Evolutionary conservation across 495 filamentous ascomycete species (phyloP), one percentile per base, ranked within the genome.

Genomic region (Sordaria brevicollis): DNA sequence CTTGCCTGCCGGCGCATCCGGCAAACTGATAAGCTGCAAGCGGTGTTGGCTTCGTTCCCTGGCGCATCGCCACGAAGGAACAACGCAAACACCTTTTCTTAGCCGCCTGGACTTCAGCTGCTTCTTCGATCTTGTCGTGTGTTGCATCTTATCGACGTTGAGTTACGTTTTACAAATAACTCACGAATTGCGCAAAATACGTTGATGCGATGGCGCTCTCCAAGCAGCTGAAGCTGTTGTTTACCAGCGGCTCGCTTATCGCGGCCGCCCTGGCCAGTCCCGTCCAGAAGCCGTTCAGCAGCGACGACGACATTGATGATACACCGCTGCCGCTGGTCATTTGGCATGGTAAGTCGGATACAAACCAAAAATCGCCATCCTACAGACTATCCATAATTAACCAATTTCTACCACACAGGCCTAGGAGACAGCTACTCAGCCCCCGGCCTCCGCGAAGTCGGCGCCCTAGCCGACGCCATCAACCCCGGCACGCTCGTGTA

Each of bases 401-500:
- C 37, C 4, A 33, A 13, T 37, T 15, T 21, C 4, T n/a, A 15
- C 29, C 29, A 74, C 31, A 67, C 71, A 76, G 77, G 83, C 17
- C 80, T 84, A 70, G 88, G 87, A 74, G 89, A 91, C 77, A 87
- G 87, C 80, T 97, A 89, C 82, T 84, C 88, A 43, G 87, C 87
- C 66, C 90, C 93, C 5, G 94, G 93, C 41, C 83, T 97, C 29
- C 82, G 83, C 65, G 71, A 80, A 35, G 83, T 96, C 21, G 92
- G 86, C 65, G 77, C 83, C 10, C 84, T 97, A 54, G 89, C 90
- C 68, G 86, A 93, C 39, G 76, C 87, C 65, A 79, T 86, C 65
- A 90, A 96, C 82, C 93, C 93, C 13, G 92, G 90, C 62, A 97
- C 93, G 6, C 88, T 91, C 77, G 88, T 93, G 11, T 92, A 98